Evolutionary conservation across 2,329 filamentous ascomycete species (phyloP), one percentile per base, ranked within the genome.

Genomic region (Aspergillus tamarii): DNA sequence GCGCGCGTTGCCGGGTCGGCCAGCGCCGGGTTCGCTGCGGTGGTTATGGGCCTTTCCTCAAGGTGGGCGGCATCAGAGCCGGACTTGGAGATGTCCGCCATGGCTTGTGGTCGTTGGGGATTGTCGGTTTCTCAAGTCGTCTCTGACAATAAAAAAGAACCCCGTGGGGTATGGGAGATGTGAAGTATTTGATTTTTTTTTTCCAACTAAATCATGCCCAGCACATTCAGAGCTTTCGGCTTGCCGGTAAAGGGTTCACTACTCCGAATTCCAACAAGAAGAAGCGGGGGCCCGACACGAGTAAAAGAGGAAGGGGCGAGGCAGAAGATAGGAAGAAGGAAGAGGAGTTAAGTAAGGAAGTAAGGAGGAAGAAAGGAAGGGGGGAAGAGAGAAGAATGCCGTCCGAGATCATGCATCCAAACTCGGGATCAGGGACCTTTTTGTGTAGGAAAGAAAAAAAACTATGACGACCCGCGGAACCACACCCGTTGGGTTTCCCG

Each of bases 1-100:
- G 73, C 72, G 14, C 88, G 85, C 64, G 87, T 83, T 46, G 84
- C 84, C 1, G 80, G 77, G 39, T 41, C 39, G 39, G 39, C 39
- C 39, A 41, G 39, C 19, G 39, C 39, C 16, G 39, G 39, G 19
- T 41, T 41, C 16, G 39, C 16, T 41, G 39, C 19, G 39, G 39
- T n/a, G 39, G 19, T 19, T 19, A 41, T 8, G 39, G 39, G 39
- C 39, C 39, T 19, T 41, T 41, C 39, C 16, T 41, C 39, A 19
- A 41, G 39, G 16, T 41, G 39, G 7, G 39, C 16, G 39, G 39
- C 39, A 41, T 41, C 39, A 19, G 8, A 41, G 39, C 39, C 39
- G 39, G 39, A 4, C 39, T 41, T 41, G 0, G 36, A 41, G 39
- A 41, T 41, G 16, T 41, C 39, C 39, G 39, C 16, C 39, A 41